Conservation (phyloP, 2,329 filamentous ascomycete genomes). For the Fusarium globosum region DNA sequence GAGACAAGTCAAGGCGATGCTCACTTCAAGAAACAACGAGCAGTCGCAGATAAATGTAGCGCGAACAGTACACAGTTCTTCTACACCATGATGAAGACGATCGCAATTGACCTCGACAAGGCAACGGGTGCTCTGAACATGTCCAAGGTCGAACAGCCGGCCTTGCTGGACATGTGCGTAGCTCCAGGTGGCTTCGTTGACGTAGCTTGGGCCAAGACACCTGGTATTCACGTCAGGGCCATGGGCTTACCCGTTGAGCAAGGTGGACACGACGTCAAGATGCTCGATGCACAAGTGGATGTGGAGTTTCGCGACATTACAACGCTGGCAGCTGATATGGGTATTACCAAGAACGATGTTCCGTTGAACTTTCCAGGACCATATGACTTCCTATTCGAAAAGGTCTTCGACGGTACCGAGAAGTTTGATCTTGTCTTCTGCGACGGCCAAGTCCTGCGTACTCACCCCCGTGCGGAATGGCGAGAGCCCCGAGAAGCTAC, state of each 20-base stretch:
- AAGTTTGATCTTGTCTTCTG: slow-evolving; percentile 59
- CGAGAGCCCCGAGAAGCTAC: slow-evolving; percentile 50
- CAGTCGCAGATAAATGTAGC: slow-evolving; percentile 49
- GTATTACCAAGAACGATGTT: slow-evolving; percentile 41
- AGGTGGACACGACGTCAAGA: slow-evolving; percentile 55
- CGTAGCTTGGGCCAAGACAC: slow-evolving; percentile 52
- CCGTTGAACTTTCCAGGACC: slow-evolving; percentile 42
- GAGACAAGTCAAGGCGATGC: slow-evolving; percentile 55
- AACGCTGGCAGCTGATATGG: slow-evolving; percentile 61
- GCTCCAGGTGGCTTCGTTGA: slow-evolving; percentile 65
- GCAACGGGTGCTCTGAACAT: slow-evolving; percentile 49
- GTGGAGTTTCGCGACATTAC: slow-evolving; percentile 58
- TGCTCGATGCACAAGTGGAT: slow-evolving; percentile 32
- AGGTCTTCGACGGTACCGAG: background rate
- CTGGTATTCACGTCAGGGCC: slow-evolving; percentile 44
- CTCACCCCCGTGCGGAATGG: slow-evolving; percentile 49
- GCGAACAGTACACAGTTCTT: slow-evolving; percentile 45
- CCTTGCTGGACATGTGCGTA: slow-evolving; percentile 65
- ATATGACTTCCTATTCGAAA: slow-evolving; percentile 32
- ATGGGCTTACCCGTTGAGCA: slow-evolving; percentile 54
- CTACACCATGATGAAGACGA: slow-evolving; percentile 56
- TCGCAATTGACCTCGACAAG: slow-evolving; percentile 56
- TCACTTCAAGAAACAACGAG: slow-evolving; percentile 55
- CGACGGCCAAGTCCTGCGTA: slow-evolving; percentile 59
- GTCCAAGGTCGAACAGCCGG: background rate